A percentile compares a stretch with the other conserved stretches of the same genome.
Conservation (phyloP, 768 basidiomycete species). For the Holtermanniella nyarrowii region DNA sequence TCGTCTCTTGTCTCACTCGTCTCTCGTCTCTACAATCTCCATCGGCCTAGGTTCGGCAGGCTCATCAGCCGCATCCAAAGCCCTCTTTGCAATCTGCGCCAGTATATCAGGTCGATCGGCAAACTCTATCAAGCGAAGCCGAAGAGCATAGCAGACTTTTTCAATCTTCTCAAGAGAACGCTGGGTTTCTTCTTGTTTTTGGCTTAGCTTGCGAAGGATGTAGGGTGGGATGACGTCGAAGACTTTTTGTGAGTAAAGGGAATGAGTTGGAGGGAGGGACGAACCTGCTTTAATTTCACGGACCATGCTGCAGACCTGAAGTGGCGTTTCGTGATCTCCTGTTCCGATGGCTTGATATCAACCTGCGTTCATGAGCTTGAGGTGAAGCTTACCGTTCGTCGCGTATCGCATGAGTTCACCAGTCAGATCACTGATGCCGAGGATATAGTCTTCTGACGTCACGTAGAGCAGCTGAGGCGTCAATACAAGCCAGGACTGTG, state of each 20-base stretch:
- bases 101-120: conserved; percentile 38
- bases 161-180: conserved; percentile 93
- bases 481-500: background rate
- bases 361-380: conserved; percentile 1
- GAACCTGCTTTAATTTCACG: conserved; percentile 41
- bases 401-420: conserved; percentile 96
- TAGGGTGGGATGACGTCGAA: conserved; percentile 63
- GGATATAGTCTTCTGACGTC: conserved; percentile 71
- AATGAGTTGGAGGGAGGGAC: conserved; percentile 7
- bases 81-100: conserved; percentile 33
- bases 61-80: conserved; percentile 29
- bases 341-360: conserved; percentile 27
- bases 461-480: conserved; percentile 59
- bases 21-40: background rate
- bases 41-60: background rate
- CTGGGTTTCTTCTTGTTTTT: conserved; percentile 76
- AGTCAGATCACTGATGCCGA: conserved; percentile 86
- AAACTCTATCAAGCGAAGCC: conserved; percentile 35
- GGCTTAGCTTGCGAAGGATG: conserved; percentile 47
- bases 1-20: too few species aligned
- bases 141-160: conserved; percentile 53
- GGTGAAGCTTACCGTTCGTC: conserved; percentile 54
- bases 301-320: conserved; percentile 40
- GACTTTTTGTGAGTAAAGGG: conserved; percentile 44
- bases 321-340: conserved; percentile 35